phyloP scores from a whole-genome alignment of 495 filamentous ascomycete genomes.

The Tuber brumale region DNA sequence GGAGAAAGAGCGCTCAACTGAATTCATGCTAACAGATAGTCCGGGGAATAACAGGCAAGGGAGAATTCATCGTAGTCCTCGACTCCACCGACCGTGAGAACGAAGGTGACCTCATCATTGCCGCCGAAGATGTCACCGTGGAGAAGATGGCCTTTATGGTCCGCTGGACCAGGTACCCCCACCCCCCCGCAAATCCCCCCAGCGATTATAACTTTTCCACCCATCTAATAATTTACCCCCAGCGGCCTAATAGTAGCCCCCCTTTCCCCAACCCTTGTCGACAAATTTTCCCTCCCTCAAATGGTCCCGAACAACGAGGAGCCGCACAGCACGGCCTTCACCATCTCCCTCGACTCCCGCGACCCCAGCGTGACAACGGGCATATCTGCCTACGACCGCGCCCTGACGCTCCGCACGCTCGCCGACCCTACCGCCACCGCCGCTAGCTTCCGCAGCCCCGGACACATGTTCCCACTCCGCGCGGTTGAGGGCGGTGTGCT shows the following conservation, averaged over 20 bases:
- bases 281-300: conserved; percentile 67
- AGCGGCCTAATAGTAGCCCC: conserved; percentile 90
- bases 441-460: conserved; percentile 68
- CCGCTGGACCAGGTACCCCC: conserved; percentile 59
- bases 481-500: conserved; percentile 74
- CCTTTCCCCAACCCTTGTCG: conserved; percentile 59
- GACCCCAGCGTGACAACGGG: conserved; percentile 72
- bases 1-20: conserved; percentile 11
- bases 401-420: conserved; percentile 71
- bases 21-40: neutral
- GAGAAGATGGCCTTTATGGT: conserved; percentile 94
- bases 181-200: neutral
- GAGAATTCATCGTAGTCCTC: conserved; percentile 92
- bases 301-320: conserved; percentile 83
- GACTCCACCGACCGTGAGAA: conserved; percentile 88
- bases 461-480: conserved; percentile 82
- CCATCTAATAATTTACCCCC: conserved; percentile 13
- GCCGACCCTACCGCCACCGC: conserved; percentile 57
- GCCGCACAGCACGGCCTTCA: conserved; percentile 87
- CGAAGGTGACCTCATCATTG: conserved; percentile 95
- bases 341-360: conserved; percentile 72
- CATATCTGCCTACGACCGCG: conserved; percentile 81
- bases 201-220: neutral
- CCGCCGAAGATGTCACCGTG: conserved; percentile 75
- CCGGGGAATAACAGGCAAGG: conserved; percentile 54